Evolutionary conservation across 139 green algal genomes (phyloP), one percentile per base, ranked within the genome.

Genomic region (Dunaliella sp.): DNA sequence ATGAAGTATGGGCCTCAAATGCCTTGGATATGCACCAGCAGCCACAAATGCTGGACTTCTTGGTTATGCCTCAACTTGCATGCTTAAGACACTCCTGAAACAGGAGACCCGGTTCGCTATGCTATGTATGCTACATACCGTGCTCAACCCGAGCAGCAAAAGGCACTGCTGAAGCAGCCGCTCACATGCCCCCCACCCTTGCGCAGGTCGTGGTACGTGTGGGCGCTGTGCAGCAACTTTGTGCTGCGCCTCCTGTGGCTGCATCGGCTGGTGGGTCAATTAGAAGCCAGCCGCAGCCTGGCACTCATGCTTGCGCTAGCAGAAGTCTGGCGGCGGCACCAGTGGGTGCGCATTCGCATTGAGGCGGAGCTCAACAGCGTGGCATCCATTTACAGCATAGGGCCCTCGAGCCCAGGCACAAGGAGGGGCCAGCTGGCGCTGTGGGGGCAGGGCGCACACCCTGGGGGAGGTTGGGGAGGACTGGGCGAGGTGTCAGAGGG

Each of bases 271-370:
- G 31, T 91, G 36, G 88, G 84, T 2, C 3, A 87, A 0, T 83
- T 89, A 36, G 85, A 90, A 83, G 28, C 48, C 0, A 78, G 91
- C 77, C 80, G 38, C 1, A 74, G 36, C 24, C 59, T 92, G 0
- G 89, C 93, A 0, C 88, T 96, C n/a, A 33, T 90, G 0, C 89
- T 97, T 75, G 94, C 90, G 3, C 59, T 95, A 65, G 77, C 90
- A 35, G 93, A 96, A 87, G 93, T 90, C 1, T 86, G 91, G 33
- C 91, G 96, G 79, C 89, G 96, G 2, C 97, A 94, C 80, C 96
- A 97, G 92, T 99, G 97, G 97, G 88, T 96, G 34, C 97, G 94
- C 86, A 93, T 99, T 28, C 92, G 97, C 0, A 86, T 99, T 7
- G 97, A 99, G 88, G 95, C 92, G 3, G 95, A 98, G 92, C 83